These are phyloP conservation scores for Rhodocollybia butyracea DNA, from an alignment of 768 basidiomycete species.

Conservation along the genomic window DNA sequence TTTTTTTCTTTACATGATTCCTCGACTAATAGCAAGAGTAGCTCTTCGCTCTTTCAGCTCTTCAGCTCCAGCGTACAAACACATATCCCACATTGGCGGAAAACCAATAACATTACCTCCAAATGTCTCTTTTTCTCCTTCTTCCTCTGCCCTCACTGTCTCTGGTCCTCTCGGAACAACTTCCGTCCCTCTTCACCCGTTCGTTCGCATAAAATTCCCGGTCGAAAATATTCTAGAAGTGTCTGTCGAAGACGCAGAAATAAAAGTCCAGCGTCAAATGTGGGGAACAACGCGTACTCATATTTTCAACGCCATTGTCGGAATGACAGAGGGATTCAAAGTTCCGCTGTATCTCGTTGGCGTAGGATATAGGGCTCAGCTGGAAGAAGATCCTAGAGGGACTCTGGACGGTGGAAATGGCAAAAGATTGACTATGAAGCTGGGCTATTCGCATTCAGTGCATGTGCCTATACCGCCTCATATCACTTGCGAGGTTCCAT, in stretches of 20 bases:
- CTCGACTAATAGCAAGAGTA: background rate
- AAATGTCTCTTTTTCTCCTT: conserved; percentile 38
- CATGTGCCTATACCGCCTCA: conserved; percentile 77
- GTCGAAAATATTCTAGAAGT: conserved; percentile 38
- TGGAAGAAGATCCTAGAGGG: conserved; percentile 78
- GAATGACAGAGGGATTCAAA: conserved; percentile 86
- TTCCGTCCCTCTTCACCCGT: conserved; percentile 42
- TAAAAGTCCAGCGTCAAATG: conserved; percentile 80
- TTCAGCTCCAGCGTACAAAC: conserved; percentile 42
- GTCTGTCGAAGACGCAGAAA: conserved; percentile 59
- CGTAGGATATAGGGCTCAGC: conserved; percentile 86
- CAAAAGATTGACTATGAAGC: conserved; percentile 80
- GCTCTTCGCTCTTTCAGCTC: conserved; percentile 39
- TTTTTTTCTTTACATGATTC: background rate
- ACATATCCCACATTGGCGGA: conserved; percentile 66
- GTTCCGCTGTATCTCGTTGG: conserved; percentile 88
- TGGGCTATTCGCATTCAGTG: conserved; percentile 90
- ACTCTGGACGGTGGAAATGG: conserved; percentile 54
- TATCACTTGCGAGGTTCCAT: conserved; percentile 78
- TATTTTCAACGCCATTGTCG: conserved; percentile 84
- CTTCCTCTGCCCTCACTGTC: conserved; percentile 37
- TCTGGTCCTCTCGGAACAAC: conserved; percentile 46
- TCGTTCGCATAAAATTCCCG: conserved; percentile 42
- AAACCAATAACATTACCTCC: conserved; percentile 50
- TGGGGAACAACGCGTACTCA: conserved; percentile 96